Conservation (phyloP, 768 basidiomycete genomes). For the Tricholoma terreum region DNA sequence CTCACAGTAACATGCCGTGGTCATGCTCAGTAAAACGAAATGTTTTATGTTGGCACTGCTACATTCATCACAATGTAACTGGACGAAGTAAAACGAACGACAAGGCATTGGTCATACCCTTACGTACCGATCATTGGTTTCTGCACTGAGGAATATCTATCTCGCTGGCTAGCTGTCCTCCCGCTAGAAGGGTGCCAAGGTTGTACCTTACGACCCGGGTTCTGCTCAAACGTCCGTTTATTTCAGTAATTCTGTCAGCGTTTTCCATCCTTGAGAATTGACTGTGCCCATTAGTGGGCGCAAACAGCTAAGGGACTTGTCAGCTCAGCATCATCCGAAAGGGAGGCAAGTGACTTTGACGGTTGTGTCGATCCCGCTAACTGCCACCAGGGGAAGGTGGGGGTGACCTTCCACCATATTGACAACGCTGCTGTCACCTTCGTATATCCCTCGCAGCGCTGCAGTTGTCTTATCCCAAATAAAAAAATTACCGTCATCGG, state of each 20-base stretch:
- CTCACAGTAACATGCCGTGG: neutral
- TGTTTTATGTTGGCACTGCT: neutral
- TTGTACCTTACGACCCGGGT: conserved; percentile 27
- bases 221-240: conserved; percentile 43
- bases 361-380: conserved; percentile 83
- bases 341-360: conserved; percentile 55
- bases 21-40: conserved; percentile 21
- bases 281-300: conserved; percentile 47
- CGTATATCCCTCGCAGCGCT: conserved; percentile 68
- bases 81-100: neutral
- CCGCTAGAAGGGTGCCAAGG: conserved; percentile 24
- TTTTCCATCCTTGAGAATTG: conserved; percentile 52
- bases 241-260: conserved; percentile 51
- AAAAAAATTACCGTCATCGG: conserved; percentile 87
- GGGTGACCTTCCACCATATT: conserved; percentile 88
- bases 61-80: neutral
- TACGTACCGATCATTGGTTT: conserved; percentile 21
- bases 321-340: neutral
- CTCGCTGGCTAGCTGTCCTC: conserved; percentile 21
- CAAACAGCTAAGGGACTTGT: conserved; percentile 52
- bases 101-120: conserved; percentile 16
- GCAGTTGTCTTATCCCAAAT: conserved; percentile 76
- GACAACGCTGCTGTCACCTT: conserved; percentile 79
- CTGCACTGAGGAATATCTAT: conserved; percentile 23
- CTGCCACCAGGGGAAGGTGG: conserved; percentile 74